phyloP scores from a whole-genome alignment of 805 yeast species.

The Wickerhamiella australiensis region DNA sequence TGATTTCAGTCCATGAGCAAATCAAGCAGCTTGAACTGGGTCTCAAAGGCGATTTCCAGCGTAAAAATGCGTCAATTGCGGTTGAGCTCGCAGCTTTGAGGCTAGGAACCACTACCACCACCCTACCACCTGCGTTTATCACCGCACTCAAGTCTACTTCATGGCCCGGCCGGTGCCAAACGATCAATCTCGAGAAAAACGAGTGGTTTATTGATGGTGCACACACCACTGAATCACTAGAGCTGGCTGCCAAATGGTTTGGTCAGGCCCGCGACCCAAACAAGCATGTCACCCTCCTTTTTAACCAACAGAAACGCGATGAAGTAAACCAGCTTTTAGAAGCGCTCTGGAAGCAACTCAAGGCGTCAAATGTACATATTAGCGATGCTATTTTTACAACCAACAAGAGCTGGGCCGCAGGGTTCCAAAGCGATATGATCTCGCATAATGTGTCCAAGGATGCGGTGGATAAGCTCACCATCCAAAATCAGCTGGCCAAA shows the following conservation, averaged over 20 bases:
- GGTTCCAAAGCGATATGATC: conserved; percentile 66
- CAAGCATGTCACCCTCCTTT: conserved; percentile 42
- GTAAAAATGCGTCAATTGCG: conserved; percentile 78
- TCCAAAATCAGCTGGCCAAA: conserved; percentile 63
- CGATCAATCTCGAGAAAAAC: conserved; percentile 37
- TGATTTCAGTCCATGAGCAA: conserved; percentile 39
- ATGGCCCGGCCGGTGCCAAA: conserved; percentile 97
- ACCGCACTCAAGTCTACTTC: conserved; percentile 23
- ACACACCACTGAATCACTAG: conserved; percentile 79
- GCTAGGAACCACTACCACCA: conserved; percentile 13
- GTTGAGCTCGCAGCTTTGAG: conserved; percentile 54
- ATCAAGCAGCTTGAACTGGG: conserved; percentile 27
- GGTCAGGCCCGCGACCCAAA: conserved; percentile 15
- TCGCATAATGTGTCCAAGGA: conserved; percentile 75
- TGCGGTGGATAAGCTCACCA: conserved; percentile 63
- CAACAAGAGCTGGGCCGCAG: conserved; percentile 81
- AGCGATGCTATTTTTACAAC: conserved; percentile 58
- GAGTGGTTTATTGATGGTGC: conserved; percentile 95
- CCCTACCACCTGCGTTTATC: conserved; percentile 19
- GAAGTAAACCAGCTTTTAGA: conserved; percentile 46
- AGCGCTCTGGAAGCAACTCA: conserved; percentile 29
- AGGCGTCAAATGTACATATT: conserved; percentile 24
- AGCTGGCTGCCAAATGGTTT: conserved; percentile 78
- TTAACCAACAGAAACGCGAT: conserved; percentile 92
- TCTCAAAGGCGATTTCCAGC: conserved; percentile 64